Evolutionary conservation across 108 stramenopile genomes (phyloP).

Genomic region (Chaetoceros tenuissimus): DNA sequence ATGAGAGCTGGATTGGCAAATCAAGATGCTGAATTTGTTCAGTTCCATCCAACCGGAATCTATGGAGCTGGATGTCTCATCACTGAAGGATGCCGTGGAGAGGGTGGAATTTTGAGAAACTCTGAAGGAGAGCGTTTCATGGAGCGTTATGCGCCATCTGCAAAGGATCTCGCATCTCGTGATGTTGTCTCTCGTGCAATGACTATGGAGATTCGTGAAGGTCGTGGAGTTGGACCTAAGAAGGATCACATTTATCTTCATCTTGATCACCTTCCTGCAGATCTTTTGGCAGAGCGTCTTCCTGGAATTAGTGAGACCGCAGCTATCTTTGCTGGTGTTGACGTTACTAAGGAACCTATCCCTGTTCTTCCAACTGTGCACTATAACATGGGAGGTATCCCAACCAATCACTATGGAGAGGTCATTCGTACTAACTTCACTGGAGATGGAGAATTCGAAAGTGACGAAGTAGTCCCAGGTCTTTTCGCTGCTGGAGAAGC

Average conservation of each 20-base stretch:
- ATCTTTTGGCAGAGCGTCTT: conserved; percentile 92
- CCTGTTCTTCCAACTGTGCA: conserved; percentile 95
- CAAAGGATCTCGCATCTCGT: conserved; percentile 96
- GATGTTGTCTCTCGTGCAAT: conserved; percentile 98
- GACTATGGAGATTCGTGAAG: conserved; percentile 99
- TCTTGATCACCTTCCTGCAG: conserved; percentile 97
- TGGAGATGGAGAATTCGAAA: conserved; percentile 37
- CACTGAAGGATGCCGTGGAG: conserved; percentile 99
- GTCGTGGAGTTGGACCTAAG: conserved; percentile 95
- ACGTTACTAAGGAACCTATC: conserved; percentile 99
- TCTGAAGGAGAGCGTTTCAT: conserved; percentile 97
- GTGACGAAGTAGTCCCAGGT: conserved; percentile 89
- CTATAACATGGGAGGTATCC: conserved; percentile 96
- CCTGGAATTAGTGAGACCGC: conserved; percentile 99
- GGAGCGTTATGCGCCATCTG: conserved; percentile 98
- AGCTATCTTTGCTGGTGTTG: conserved; percentile 98
- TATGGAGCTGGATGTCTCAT: conserved; percentile 99
- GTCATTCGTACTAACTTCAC: conserved; percentile 85
- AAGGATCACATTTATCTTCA: conserved; percentile 97
- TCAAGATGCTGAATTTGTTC: conserved; percentile 99
- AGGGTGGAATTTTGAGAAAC: conserved; percentile 97
- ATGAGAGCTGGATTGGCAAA: conserved; percentile 79
- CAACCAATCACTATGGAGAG: conserved; percentile 96
- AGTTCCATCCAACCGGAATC: conserved; percentile 99
- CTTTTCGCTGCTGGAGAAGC: conserved; percentile 98